Base-by-base conservation (phyloP, 2,329 filamentous ascomycete genomes). In the Stagonosporopsis tanaceti region DNA sequence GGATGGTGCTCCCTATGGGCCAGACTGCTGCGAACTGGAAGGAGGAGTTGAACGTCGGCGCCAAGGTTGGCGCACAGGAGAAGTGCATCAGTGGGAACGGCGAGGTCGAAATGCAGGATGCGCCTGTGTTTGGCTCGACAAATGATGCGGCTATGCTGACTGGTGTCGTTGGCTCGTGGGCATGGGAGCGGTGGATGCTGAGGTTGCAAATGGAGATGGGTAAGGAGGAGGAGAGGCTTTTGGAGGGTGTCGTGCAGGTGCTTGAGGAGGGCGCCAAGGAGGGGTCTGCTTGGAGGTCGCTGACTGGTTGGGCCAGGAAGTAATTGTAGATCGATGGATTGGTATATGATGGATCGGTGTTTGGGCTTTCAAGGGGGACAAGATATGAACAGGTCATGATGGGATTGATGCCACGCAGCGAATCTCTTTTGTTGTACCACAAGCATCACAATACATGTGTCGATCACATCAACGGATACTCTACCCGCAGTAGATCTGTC, bases 161-260 rank as follows among this genome's bases (percentile, higher is more conserved):
- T 12, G 93, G 93, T 20, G 79, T 98, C 38, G 87, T 94, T 0
- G 95, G 92, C 4, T 89, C 90, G 25, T 95, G 93, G 88, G 88
- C 89, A 74, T 99, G 93, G 94, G 95, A 99, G 84, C 90, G 92
- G 75, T 99, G 95, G 95, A 85, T 98, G 76, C 80, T 97, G 65
- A 91, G 92, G 71, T 85, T 94, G 69, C 91, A 95, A 79, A 85
- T 89, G 79, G 93, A 97, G 81, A 95, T 92, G 71, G 90, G 91
- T 25, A 88, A 92, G 72, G 81, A 82, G 32, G 80, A 82, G 55
- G 75, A 78, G 44, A 80, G 77, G 57, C 74, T 85, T 50, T 69
- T 87, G 47, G 82, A 85, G 57, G 84, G 84, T 25, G 80, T 87
- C 17, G 81, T 83, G 20, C 80, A 81, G 60, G 81, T 86, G 22